Evolutionary conservation across 2,329 filamentous ascomycete genomes (phyloP), one percentile per base, ranked within the genome.

Genomic region (Metarhizium rileyi): DNA sequence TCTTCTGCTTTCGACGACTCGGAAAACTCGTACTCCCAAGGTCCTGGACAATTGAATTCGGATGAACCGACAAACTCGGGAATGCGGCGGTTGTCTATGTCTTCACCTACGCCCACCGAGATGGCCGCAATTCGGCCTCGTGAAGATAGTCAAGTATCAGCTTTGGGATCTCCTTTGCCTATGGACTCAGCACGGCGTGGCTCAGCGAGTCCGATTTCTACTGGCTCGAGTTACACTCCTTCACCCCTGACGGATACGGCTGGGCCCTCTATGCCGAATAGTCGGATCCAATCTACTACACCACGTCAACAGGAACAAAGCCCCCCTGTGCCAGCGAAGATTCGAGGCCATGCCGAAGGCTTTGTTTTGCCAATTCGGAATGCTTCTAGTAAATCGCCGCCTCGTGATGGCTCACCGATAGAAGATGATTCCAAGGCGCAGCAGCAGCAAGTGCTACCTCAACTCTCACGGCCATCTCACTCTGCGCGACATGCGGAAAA

Each of bases 71-170:
- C 50, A 49, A 18, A 28, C 42, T 9, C 45, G 45, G 45, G 30
- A 10, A 22, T 48, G 16, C 49, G 49, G 20, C 49, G 50, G 6
- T 49, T 40, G 10, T 49, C 50, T 12, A 52, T 49, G 3, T 46
- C 50, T 18, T 44, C 40, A 9, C 46, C 48, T 18, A 46, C 40
- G 9, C 46, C 48, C 28, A 48, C 49, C 18, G 49, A 53, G 8
- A 47, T 55, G 18, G 54, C 52, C 16, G 52, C 55, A 8, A 35
- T 50, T 14, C 50, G 50, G 8, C 35, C 52, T 16, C 50, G 56
- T 26, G 49, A 50, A 0, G 50, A 55, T 33, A 55, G 56, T 22
- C 46, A 50, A 22, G 53, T 55, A 2, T 57, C 55, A 1, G 44
- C 54, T 20, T 12, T 56, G 18, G 47, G 50, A 12, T 55, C 55